phyloP scores from a whole-genome alignment of 2,329 filamentous ascomycete species.

The Paecilomyces fulvus region DNA sequence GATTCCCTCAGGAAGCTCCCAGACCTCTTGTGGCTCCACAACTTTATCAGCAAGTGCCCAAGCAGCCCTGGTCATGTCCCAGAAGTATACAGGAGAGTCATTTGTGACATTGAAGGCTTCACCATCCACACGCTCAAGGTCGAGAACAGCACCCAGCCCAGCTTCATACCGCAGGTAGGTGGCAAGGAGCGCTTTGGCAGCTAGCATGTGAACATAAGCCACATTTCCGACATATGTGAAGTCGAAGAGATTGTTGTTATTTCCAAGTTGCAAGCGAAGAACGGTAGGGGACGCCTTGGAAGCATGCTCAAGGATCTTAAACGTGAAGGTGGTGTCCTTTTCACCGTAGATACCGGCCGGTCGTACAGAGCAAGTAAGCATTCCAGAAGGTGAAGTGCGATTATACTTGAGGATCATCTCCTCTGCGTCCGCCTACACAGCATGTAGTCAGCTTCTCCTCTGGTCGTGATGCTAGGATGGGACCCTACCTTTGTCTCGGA shows the following conservation, averaged over 20 bases:
- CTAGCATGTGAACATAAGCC: slow-evolving; percentile 74
- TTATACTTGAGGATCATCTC: slow-evolving; percentile 69
- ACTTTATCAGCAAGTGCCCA: slow-evolving; percentile 51
- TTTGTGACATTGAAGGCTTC: slow-evolving; percentile 89
- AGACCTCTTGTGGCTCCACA: slow-evolving; percentile 35
- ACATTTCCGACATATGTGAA: slow-evolving; percentile 63
- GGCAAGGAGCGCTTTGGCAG: slow-evolving; percentile 61
- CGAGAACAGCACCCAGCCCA: slow-evolving; percentile 52
- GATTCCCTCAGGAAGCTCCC: slow-evolving; percentile 32
- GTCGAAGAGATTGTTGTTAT: slow-evolving; percentile 62
- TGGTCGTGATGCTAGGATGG: background rate
- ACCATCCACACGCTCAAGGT: slow-evolving; percentile 68
- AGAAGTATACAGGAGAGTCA: slow-evolving; percentile 79
- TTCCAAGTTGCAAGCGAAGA: slow-evolving; percentile 71
- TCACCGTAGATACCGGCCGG: slow-evolving; percentile 88
- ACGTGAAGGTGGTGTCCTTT: slow-evolving; percentile 69
- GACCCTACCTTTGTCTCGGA: slow-evolving; percentile 71
- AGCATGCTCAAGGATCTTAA: slow-evolving; percentile 65
- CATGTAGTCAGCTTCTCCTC: slow-evolving; percentile 10
- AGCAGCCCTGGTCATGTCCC: slow-evolving; percentile 73
- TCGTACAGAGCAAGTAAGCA: slow-evolving; percentile 73
- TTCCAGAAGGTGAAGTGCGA: slow-evolving; percentile 46
- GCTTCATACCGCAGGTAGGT: slow-evolving; percentile 40
- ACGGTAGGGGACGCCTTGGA: slow-evolving; percentile 48
- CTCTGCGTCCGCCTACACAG: slow-evolving; percentile 63